phyloP scores from a whole-genome alignment of 2,329 filamentous ascomycete species.

The Clonostachys rosea region DNA sequence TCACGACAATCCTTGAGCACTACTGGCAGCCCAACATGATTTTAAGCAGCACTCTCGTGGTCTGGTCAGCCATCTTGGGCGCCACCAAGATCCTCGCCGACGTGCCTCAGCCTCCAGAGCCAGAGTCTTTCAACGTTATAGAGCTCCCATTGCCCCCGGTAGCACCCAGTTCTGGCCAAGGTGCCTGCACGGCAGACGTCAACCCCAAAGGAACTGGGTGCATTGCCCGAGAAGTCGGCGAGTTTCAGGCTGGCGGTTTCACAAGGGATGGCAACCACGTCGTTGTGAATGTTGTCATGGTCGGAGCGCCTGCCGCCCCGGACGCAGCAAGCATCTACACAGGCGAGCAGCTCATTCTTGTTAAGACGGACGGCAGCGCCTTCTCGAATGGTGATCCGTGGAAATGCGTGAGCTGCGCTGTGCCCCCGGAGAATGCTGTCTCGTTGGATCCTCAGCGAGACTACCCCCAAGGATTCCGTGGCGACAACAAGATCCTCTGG shows the following conservation, averaged over 20 bases:
- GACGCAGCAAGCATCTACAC: constrained; percentile 32
- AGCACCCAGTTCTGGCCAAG: constrained; percentile 10
- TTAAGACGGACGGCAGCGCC: constrained; percentile 30
- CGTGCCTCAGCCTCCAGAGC: constrained; percentile 14
- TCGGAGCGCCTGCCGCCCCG: constrained; percentile 30
- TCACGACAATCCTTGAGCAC: no score
- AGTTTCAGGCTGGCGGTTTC: constrained; percentile 16
- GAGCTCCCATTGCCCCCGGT: constrained; percentile 30
- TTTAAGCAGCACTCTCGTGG: no score
- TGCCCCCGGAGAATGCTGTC: constrained; percentile 21
- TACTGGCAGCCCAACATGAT: no score
- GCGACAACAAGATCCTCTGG: constrained; percentile 26
- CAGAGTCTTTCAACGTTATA: constrained; percentile 24
- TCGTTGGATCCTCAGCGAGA: constrained; percentile 14
- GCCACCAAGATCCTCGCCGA: not conserved
- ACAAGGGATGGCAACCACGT: constrained; percentile 36
- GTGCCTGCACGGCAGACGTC: constrained; percentile 22
- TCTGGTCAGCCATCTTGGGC: not conserved
- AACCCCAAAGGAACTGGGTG: constrained; percentile 31
- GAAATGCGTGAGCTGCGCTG: constrained; percentile 40
- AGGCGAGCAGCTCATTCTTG: constrained; percentile 32
- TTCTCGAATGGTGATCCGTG: constrained; percentile 38
- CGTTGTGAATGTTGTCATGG: constrained; percentile 28
- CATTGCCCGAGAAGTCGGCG: constrained; percentile 11
- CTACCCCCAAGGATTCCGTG: constrained; percentile 36